A percentile compares a stretch with the other conserved stretches of the same genome.
Evolutionary conservation across 2,329 filamentous ascomycete genomes (phyloP).

Genomic region (Helminthosporium solani): DNA sequence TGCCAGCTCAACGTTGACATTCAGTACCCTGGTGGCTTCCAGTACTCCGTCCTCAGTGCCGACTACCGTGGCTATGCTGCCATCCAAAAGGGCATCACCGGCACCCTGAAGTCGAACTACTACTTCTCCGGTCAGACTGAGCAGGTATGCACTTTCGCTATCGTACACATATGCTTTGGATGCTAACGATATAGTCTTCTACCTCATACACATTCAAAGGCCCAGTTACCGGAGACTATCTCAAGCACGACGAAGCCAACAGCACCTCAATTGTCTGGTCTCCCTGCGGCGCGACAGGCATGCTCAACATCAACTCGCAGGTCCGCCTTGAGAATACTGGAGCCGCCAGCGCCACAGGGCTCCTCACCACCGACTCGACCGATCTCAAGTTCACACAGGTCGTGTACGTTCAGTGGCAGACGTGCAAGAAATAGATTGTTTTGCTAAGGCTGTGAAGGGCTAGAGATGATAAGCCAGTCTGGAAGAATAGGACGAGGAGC

Average conservation of each 20-base stretch:
- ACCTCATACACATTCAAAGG: slow-evolving; percentile 45
- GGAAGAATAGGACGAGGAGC: slow-evolving; percentile 2
- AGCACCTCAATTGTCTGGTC: slow-evolving; percentile 54
- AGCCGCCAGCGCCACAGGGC: slow-evolving; percentile 35
- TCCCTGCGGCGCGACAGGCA: slow-evolving; percentile 51
- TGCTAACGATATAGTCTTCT: slow-evolving; percentile 24
- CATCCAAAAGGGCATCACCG: slow-evolving; percentile 50
- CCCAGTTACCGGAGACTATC: slow-evolving; percentile 41
- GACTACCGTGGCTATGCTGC: slow-evolving; percentile 55
- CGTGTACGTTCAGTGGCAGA: slow-evolving; percentile 49
- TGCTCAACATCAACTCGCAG: slow-evolving; percentile 58
- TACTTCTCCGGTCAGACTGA: slow-evolving; percentile 53
- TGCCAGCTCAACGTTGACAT: slow-evolving; percentile 57
- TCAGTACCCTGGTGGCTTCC: slow-evolving; percentile 54
- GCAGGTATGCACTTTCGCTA: slow-evolving; percentile 36
- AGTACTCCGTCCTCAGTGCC: slow-evolving; percentile 55
- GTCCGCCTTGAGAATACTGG: slow-evolving; percentile 42
- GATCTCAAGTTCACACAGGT: slow-evolving; percentile 50
- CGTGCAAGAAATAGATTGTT: slow-evolving; percentile 32
- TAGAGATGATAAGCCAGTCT: neutral
- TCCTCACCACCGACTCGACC: slow-evolving; percentile 52
- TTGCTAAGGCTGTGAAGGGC: neutral
- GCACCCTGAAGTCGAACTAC: slow-evolving; percentile 55
- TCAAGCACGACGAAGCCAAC: slow-evolving; percentile 46
- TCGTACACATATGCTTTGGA: no score